Conservation (phyloP, 495 filamentous ascomycete species). For the Xylaria venustula region DNA sequence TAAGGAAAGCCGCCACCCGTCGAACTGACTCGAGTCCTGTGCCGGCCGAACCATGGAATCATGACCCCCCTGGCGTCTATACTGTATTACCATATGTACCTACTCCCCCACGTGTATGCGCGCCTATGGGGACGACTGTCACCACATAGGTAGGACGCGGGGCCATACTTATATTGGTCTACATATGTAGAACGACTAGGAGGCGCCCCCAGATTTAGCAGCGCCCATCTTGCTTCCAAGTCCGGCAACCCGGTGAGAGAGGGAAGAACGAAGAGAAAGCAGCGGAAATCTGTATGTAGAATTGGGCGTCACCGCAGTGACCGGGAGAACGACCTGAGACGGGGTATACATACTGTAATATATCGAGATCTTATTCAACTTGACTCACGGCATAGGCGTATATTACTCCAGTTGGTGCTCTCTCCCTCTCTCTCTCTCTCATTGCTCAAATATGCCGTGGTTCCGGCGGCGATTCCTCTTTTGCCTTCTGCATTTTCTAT, state of each 20-base stretch:
- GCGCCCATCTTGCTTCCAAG: background rate
- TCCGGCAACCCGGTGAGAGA: background rate
- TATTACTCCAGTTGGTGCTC: no score
- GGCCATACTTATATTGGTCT: background rate
- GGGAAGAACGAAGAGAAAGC: background rate
- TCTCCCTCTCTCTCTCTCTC: no score
- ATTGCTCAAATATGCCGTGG: no score
- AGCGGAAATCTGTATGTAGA: no score
- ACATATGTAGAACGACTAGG: background rate
- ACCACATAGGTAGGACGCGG: background rate
- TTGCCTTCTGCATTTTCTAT: no score
- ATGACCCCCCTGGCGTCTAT: background rate
- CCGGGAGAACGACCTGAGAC: no score
- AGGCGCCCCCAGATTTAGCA: background rate
- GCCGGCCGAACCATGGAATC: background rate
- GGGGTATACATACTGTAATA: no score
- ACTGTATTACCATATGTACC: no score
- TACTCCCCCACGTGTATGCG: constrained; percentile 5
- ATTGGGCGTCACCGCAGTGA: no score
- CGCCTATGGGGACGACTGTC: constrained; percentile 3
- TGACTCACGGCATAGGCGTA: no score
- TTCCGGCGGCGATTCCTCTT: no score
- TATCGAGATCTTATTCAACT: no score
- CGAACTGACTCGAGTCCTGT: background rate
- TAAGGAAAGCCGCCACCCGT: constrained; percentile 2